phyloP scores from a whole-genome alignment of 140 eudicot species.

The Anethum foeniculum region DNA sequence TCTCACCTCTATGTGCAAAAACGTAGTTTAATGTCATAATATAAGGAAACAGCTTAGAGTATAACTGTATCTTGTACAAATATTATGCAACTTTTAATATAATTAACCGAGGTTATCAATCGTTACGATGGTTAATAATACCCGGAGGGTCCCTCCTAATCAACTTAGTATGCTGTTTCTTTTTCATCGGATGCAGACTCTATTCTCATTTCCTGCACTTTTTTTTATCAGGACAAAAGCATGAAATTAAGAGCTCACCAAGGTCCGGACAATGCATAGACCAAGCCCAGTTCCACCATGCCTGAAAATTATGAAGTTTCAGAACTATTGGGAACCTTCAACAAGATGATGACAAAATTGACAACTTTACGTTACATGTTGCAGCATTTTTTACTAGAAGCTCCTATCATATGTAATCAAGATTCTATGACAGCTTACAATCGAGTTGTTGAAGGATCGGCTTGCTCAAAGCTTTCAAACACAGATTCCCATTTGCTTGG shows the following conservation, averaged over 20 bases:
- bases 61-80: background rate
- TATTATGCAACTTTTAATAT: background rate
- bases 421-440: conserved; percentile 37
- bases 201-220: background rate
- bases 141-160: background rate
- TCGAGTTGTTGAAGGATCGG: conserved; percentile 96
- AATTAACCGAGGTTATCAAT: background rate
- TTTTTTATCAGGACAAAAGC: background rate
- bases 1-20: background rate
- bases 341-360: background rate
- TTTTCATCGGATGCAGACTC: background rate
- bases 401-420: background rate
- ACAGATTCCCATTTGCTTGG: conserved; percentile 98
- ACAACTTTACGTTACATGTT: background rate
- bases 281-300: conserved; percentile 99
- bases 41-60: background rate
- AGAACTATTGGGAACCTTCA: conserved; percentile 4
- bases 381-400: background rate
- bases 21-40: background rate
- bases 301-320: conserved; percentile 36
- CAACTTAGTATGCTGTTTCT: background rate
- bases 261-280: conserved; percentile 89
- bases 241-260: conserved; percentile 45
- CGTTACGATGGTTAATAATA: background rate
- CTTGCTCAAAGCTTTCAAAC: conserved; percentile 98